These are phyloP conservation scores for Acanthochlamys bracteata DNA, from an alignment of 106 monocot genomes.

Conservation along the genomic window DNA sequence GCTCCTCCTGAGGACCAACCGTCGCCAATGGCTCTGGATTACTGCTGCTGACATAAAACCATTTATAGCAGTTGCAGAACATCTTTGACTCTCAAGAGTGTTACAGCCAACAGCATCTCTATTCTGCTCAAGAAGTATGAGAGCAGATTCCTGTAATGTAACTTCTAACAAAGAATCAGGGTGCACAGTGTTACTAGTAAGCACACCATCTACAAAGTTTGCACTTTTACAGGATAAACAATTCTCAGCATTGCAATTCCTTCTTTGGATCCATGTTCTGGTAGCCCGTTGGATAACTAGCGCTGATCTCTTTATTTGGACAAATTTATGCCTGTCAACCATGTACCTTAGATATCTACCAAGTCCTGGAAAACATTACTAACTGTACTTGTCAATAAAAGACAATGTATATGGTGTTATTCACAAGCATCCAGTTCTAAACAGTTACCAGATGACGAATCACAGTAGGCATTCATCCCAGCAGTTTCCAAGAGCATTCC, in stretches of 20 bases:
- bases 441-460: no score
- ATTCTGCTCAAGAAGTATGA: no score
- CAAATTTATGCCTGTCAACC: constrained; percentile 41
- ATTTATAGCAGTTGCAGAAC: constrained; percentile 34
- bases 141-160: no score
- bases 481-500: not conserved
- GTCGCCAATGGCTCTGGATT: constrained; percentile 48
- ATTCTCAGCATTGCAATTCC: not conserved
- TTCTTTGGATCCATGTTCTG: constrained; percentile 22
- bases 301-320: constrained; percentile 19
- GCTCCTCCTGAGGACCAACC: constrained; percentile 19
- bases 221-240: not conserved
- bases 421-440: no score
- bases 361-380: constrained; percentile 20
- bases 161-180: no score
- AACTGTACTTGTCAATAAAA: no score
- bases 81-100: no score
- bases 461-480: no score
- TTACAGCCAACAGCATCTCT: no score
- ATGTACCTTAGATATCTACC: constrained; percentile 29
- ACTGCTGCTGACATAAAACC: constrained; percentile 25
- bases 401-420: no score
- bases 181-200: constrained; percentile 13
- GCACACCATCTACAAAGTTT: constrained; percentile 3
- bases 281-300: constrained; percentile 30